phyloP scores from a whole-genome alignment of 495 filamentous ascomycete genomes.

The Ramalina intermedia region DNA sequence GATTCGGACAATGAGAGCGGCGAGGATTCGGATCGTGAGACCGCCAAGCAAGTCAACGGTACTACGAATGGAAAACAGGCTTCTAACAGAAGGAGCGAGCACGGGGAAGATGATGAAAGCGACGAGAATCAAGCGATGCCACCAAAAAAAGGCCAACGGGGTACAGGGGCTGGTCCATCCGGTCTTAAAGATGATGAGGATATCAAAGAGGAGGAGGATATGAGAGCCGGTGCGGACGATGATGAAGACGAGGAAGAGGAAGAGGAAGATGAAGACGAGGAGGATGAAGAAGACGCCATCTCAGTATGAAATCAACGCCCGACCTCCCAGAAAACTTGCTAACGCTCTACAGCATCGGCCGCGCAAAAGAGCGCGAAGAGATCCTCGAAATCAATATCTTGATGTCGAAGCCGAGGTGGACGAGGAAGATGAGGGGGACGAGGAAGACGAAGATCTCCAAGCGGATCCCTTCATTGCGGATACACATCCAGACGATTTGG shows the following conservation, averaged over 20 bases:
- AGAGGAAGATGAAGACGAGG: slow-evolving; percentile 38
- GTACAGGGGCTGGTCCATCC: neutral
- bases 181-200: slow-evolving; percentile 28
- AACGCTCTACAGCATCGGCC: slow-evolving; percentile 45
- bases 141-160: slow-evolving; percentile 8
- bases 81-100: slow-evolving; percentile 13
- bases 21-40: slow-evolving; percentile 12
- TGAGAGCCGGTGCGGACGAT: slow-evolving; percentile 28
- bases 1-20: slow-evolving; percentile 52
- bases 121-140: slow-evolving; percentile 25
- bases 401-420: slow-evolving; percentile 96
- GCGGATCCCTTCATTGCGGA: slow-evolving; percentile 72
- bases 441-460: slow-evolving; percentile 75
- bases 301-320: slow-evolving; percentile 26
- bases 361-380: slow-evolving; percentile 57
- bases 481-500: slow-evolving; percentile 78
- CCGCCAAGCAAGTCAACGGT: neutral
- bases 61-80: neutral
- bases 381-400: slow-evolving; percentile 65
- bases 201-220: slow-evolving; percentile 38
- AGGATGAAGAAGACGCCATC: slow-evolving; percentile 45
- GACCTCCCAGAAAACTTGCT: neutral
- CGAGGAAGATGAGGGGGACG: slow-evolving; percentile 83
- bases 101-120: slow-evolving; percentile 36
- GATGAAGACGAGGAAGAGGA: slow-evolving; percentile 35